Evolutionary conservation across 2,329 filamentous ascomycete genomes (phyloP), one percentile per base, ranked within the genome.

Genomic region (Trichoderma cornu-damae): DNA sequence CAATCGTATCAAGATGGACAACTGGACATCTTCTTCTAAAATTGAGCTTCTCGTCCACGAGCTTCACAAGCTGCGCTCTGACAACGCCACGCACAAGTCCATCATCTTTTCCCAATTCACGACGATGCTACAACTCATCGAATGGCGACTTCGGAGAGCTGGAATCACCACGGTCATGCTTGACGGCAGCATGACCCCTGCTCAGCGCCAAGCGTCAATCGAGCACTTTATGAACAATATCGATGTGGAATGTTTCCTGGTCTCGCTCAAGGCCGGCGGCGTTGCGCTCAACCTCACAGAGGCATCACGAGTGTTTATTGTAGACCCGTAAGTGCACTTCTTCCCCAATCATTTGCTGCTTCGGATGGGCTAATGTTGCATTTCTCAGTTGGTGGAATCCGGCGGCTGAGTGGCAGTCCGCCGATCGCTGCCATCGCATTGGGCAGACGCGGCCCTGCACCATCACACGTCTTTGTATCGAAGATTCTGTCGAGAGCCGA

Each of bases 391-490:
- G 94, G 94, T 99, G 94, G 94, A 97, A 97, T 65, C 94, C 94
- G n/a, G 92, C 92, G n/a, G 93, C 93, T 0, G 94, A 99, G 75
- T 99, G 94, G 94, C 94, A 99, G 74, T 94, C 89, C 61, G 94
- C 94, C 2, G 94, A 99, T 70, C 83, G 89, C 62, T 91, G 88
- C 68, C 94, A 97, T 73, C 91, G 94, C 57, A 99, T 97, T 64
- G 94, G 94, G 30, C 94, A 99, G 76, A 89, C 86, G 46, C 88
- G 94, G 6, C 93, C 93, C 26, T 97, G 94, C 70, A 90, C 90
- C 34, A 96, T 99, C 65, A 97, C 92, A 1, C 86, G 94, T 26
- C 83, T 99, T 9, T 95, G 91, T 69, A 96, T 99, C 61, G 93
- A 99, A 70, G 94, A 99, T 70, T 96, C 90, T 1, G 93, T 99